Percentiles rank a stretch among this genome's conserved stretches.
phyloP scores from a whole-genome alignment of 208 protist species.

The Vickermania ingenoplastis region DNA sequence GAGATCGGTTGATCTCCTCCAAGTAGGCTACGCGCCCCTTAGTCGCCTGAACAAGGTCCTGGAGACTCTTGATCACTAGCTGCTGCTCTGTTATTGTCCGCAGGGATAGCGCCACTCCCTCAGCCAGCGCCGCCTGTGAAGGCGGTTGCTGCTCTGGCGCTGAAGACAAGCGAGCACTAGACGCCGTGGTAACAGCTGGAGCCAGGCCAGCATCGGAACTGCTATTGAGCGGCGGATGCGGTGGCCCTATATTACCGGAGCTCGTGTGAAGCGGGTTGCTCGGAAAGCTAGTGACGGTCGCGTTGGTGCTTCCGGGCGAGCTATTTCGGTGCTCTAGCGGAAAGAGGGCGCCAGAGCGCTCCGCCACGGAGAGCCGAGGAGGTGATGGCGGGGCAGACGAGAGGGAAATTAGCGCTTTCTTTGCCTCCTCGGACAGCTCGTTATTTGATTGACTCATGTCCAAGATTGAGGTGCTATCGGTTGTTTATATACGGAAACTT shows the following conservation, averaged over 20 bases:
- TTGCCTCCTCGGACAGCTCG: not conserved
- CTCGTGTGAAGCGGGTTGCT: not conserved
- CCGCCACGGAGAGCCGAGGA: not conserved
- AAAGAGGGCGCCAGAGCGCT: not conserved
- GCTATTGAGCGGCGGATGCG: not conserved
- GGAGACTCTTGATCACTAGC: slow-evolving; percentile 44
- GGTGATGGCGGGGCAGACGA: slow-evolving; percentile 1
- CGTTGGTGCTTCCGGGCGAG: slow-evolving; percentile 2
- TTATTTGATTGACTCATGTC: too few species aligned
- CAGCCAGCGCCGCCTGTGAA: slow-evolving; percentile 1
- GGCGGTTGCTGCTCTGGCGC: not conserved
- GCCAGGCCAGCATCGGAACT: not conserved
- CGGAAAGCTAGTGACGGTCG: not conserved
- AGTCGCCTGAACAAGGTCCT: slow-evolving; percentile 34
- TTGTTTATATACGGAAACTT: too few species aligned
- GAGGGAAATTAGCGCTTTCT: not conserved
- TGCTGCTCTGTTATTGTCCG: slow-evolving; percentile 69
- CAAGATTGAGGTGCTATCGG: too few species aligned
- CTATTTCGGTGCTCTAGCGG: not conserved
- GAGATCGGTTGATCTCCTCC: slow-evolving; percentile 5
- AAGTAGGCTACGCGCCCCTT: slow-evolving; percentile 19
- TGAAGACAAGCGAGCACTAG: too few species aligned
- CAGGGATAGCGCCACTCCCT: slow-evolving; percentile 18
- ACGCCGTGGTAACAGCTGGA: too few species aligned
- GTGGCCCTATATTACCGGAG: not conserved